Evolutionary conservation across 768 basidiomycete species (phyloP).

Genomic region (Cyclocybe aegerita): DNA sequence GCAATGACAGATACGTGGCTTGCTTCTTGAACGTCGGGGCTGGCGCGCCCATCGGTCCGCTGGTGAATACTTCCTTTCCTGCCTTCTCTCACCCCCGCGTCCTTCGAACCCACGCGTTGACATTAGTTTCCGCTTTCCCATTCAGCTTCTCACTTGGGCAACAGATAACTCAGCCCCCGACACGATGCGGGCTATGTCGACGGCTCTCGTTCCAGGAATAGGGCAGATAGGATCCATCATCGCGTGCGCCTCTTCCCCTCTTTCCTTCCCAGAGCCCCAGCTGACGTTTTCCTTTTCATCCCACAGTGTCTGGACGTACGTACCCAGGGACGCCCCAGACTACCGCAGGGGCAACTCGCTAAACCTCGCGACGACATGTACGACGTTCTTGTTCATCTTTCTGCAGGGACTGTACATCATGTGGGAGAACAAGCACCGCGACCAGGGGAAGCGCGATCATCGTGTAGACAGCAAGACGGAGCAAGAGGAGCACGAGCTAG

Average conservation of each 20-base stretch:
- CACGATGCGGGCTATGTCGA: constrained; percentile 41
- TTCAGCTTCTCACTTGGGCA: constrained; percentile 41
- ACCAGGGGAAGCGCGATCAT: constrained; percentile 40
- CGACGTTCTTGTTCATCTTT: constrained; percentile 29
- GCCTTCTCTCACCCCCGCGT: neutral
- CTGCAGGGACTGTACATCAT: constrained; percentile 34
- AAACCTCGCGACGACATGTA: constrained; percentile 38
- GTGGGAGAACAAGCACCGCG: constrained; percentile 43
- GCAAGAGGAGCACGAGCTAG: constrained; percentile 38
- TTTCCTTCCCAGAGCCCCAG: neutral
- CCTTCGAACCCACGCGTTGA: neutral
- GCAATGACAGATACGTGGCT: constrained; percentile 35
- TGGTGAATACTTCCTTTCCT: constrained; percentile 9
- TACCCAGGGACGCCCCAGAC: constrained; percentile 43
- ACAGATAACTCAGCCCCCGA: constrained; percentile 47
- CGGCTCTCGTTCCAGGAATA: constrained; percentile 41
- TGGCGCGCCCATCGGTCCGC: constrained; percentile 32
- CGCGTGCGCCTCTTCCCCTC: constrained; percentile 29
- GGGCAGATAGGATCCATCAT: constrained; percentile 36
- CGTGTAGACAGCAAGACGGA: constrained; percentile 36
- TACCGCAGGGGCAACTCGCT: constrained; percentile 47
- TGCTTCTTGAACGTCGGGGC: constrained; percentile 41
- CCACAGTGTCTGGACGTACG: constrained; percentile 45
- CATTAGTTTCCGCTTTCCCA: neutral
- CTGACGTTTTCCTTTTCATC: neutral